phyloP scores from a whole-genome alignment of 257 asterid genomes.

The Jacaranda copaia region DNA sequence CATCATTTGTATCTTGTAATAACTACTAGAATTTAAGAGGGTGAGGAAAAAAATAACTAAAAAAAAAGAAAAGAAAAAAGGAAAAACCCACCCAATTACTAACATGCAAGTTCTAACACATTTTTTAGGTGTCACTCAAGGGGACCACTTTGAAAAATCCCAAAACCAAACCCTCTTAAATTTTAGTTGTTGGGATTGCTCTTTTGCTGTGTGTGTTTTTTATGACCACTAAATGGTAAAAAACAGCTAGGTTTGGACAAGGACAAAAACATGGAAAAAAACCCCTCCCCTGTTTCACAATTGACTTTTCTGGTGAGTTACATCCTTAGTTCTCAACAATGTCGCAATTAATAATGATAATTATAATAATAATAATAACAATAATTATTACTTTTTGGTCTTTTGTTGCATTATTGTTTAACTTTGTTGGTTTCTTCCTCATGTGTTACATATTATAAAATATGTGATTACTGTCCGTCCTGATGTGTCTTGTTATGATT shows the following conservation, averaged over 20 bases:
- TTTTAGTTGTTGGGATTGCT: conserved; percentile 51
- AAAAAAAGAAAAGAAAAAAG: too few species aligned
- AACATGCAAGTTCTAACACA: conserved; percentile 5
- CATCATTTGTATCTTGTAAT: too few species aligned
- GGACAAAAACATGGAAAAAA: conserved; percentile 44
- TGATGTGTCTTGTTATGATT: conserved; percentile 45
- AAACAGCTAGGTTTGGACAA: conserved; percentile 60
- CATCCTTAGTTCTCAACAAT: conserved; percentile 36
- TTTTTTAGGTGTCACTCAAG: neutral
- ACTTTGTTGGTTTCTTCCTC: conserved; percentile 25
- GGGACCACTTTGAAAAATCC: conserved; percentile 45
- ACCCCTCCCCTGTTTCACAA: conserved; percentile 33
- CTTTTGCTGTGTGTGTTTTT: conserved; percentile 18
- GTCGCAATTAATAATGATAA: conserved; percentile 2
- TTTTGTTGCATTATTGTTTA: conserved; percentile 7
- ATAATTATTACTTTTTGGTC: conserved; percentile 29
- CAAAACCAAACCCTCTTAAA: conserved; percentile 27
- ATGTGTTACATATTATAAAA: neutral
- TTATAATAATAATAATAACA: neutral
- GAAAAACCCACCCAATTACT: too few species aligned
- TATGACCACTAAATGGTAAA: conserved; percentile 54
- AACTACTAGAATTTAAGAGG: neutral
- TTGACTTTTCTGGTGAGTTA: conserved; percentile 35
- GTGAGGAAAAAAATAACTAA: neutral
- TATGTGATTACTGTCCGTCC: neutral